phyloP scores from a whole-genome alignment of 495 filamentous ascomycete species.

The Aspergillus bertholletiae region DNA sequence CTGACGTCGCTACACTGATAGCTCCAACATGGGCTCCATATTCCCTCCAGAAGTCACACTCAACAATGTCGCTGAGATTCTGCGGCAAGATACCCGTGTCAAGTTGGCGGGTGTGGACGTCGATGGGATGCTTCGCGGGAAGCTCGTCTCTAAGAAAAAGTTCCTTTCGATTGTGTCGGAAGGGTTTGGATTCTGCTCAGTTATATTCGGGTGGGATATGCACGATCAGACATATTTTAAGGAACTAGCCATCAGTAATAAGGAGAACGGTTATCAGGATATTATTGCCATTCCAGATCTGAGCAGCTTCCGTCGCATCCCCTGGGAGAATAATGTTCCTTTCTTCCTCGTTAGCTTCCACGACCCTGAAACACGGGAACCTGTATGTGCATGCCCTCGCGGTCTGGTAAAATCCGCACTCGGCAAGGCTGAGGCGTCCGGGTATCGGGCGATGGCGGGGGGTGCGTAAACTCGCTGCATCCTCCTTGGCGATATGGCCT shows the following conservation, averaged over 20 bases:
- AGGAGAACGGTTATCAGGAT: conserved; percentile 82
- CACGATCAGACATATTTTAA: conserved; percentile 80
- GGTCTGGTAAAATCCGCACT: conserved; percentile 65
- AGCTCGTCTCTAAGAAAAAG: conserved; percentile 90
- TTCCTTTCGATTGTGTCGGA: conserved; percentile 74
- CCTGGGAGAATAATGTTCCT: conserved; percentile 84
- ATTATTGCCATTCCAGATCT: conserved; percentile 77
- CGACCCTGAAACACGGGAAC: conserved; percentile 66
- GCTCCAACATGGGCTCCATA: neutral
- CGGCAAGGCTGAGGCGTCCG: conserved; percentile 61
- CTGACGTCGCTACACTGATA: neutral
- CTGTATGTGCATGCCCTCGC: conserved; percentile 69
- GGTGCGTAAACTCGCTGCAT: conserved; percentile 47
- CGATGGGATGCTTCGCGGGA: conserved; percentile 82
- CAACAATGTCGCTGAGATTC: conserved; percentile 57
- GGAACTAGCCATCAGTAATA: conserved; percentile 79
- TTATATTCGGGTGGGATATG: conserved; percentile 96
- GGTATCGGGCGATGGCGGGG: conserved; percentile 86
- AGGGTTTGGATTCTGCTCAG: conserved; percentile 92
- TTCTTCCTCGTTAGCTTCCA: conserved; percentile 87
- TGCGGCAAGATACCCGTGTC: conserved; percentile 71
- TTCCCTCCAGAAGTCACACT: conserved; percentile 42
- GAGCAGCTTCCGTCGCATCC: conserved; percentile 72
- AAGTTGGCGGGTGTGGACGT: conserved; percentile 89
- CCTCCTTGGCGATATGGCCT: neutral